Conservation (phyloP, 352 stramenopile genomes). For the Pythium plurisporium region DNA sequence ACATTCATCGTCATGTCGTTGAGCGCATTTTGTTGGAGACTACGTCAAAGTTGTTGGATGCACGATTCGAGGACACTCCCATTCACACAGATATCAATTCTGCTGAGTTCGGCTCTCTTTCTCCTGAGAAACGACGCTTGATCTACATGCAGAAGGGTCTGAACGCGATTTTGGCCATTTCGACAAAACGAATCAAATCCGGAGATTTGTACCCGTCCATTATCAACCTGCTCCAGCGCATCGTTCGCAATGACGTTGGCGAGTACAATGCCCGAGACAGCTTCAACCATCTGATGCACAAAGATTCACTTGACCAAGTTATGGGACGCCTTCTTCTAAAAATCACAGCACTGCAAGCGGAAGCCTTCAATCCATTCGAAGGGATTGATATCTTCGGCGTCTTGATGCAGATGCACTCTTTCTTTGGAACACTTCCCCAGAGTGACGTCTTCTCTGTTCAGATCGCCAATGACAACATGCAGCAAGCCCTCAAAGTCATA, state of each 20-base stretch:
- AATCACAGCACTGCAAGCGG: conserved; percentile 53
- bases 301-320: conserved; percentile 75
- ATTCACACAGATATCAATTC: conserved; percentile 35
- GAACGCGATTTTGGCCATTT: conserved; percentile 49
- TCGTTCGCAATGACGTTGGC: conserved; percentile 73
- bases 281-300: conserved; percentile 67
- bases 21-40: conserved; percentile 74
- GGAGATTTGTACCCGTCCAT: conserved; percentile 72
- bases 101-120: conserved; percentile 29
- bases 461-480: conserved; percentile 76
- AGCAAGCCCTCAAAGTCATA: conserved; percentile 62
- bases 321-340: conserved; percentile 68
- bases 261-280: conserved; percentile 75
- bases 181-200: conserved; percentile 55
- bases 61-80: conserved; percentile 55
- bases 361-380: conserved; percentile 62
- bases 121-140: conserved; percentile 28
- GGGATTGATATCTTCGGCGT: conserved; percentile 77
- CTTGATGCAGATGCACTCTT: conserved; percentile 85
- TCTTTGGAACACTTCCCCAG: conserved; percentile 70
- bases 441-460: conserved; percentile 63
- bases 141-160: conserved; percentile 70
- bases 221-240: conserved; percentile 73
- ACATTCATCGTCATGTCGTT: conserved; percentile 69
- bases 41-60: conserved; percentile 71